Conservation (phyloP, 139 green algal species). For the Chlamydomonas sphaeroides region DNA sequence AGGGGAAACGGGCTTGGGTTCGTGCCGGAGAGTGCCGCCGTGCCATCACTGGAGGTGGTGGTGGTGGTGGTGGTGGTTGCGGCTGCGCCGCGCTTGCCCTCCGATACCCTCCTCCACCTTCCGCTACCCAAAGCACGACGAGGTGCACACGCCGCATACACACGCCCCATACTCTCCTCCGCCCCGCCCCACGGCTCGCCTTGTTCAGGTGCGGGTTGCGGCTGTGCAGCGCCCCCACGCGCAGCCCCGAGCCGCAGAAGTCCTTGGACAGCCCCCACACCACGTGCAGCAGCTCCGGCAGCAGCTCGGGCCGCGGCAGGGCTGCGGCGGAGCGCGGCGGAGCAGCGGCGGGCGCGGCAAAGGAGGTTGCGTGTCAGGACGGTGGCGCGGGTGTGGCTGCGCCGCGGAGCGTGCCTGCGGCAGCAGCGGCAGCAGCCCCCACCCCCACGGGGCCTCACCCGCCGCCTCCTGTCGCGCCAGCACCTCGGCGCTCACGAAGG, state of each 20-base stretch:
- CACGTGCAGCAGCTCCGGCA: conserved; percentile 58
- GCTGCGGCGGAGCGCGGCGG: conserved; percentile 41
- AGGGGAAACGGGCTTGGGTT: neutral
- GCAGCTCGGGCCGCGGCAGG: conserved; percentile 26
- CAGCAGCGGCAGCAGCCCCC: no score
- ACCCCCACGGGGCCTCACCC: no score
- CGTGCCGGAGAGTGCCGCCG: no score
- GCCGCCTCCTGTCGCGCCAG: conserved; percentile 55
- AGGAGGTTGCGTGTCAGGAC: no score
- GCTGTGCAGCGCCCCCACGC: conserved; percentile 75
- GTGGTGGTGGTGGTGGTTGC: neutral
- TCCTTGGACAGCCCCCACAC: conserved; percentile 54
- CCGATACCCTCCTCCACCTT: no score
- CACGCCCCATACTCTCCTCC: neutral
- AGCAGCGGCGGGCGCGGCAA: no score
- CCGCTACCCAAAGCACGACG: neutral
- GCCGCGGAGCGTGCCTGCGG: no score
- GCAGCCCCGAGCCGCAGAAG: conserved; percentile 68
- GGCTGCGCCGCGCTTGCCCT: no score
- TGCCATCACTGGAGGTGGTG: neutral
- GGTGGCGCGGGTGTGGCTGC: no score
- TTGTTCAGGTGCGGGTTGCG: conserved; percentile 58
- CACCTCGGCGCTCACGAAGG: conserved; percentile 57
- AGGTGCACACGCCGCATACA: no score
- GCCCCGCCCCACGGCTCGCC: conserved; percentile 1